phyloP scores from a whole-genome alignment of 352 stramenopile species.

The Pythium phragmitis region DNA sequence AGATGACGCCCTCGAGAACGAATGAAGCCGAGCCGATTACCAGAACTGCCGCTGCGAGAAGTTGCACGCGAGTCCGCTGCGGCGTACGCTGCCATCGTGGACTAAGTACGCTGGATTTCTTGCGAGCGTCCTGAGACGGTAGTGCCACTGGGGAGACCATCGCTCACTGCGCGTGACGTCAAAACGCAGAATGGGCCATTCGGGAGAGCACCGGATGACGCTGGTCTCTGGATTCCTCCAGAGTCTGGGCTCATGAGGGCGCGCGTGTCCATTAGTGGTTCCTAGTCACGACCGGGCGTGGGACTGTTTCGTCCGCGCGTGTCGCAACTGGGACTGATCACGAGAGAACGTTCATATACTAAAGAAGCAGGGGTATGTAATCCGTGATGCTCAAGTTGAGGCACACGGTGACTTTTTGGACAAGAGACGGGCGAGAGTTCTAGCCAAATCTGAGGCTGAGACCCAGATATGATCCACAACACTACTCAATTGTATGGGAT shows the following conservation, averaged over 20 bases:
- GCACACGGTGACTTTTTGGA: no score
- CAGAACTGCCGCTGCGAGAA: not conserved
- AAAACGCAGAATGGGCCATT: no score
- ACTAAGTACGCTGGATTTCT: not conserved
- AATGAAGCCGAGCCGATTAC: conserved; percentile 2
- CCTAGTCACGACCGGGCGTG: not conserved
- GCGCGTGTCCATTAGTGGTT: not conserved
- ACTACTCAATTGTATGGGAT: not conserved
- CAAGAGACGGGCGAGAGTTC: no score
- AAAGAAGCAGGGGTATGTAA: not conserved
- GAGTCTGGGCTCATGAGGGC: no score
- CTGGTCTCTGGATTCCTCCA: not conserved
- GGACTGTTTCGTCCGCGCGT: not conserved
- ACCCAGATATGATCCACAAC: no score
- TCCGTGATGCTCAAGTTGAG: not conserved
- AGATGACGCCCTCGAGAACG: not conserved
- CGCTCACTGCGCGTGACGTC: no score
- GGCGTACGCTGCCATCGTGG: not conserved
- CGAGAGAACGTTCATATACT: not conserved
- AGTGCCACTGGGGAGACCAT: no score
- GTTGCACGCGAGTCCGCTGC: not conserved
- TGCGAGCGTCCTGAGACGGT: no score
- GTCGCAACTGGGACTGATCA: not conserved
- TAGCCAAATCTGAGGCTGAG: no score
- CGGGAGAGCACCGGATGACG: not conserved